phyloP scores from a whole-genome alignment of 202 grass and related monocot species.

The Hordeum pubiflorum region DNA sequence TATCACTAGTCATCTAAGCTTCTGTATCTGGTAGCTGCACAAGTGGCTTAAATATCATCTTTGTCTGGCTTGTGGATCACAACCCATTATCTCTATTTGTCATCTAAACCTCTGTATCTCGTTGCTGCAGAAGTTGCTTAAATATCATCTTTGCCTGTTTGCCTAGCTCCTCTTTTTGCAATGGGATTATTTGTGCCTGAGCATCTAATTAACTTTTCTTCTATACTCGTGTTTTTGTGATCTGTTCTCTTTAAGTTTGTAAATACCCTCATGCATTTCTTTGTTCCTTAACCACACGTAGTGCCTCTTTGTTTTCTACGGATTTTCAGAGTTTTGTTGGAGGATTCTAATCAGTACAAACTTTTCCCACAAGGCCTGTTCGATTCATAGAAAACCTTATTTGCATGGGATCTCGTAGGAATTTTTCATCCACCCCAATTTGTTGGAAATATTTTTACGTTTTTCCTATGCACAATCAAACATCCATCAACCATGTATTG shows the following conservation, averaged over 20 bases:
- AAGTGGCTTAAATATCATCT: not conserved
- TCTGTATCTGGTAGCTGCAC: not conserved
- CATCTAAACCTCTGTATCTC: not conserved
- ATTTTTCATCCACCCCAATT: not conserved
- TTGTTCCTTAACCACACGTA: not conserved
- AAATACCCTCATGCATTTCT: not conserved
- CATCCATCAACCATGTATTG: not conserved
- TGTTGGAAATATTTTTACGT: not conserved
- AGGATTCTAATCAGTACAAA: not conserved
- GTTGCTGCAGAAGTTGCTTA: not conserved
- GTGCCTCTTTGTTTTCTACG: not conserved
- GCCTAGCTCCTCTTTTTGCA: not conserved
- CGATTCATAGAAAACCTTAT: not conserved
- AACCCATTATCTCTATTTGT: not conserved
- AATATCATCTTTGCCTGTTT: not conserved
- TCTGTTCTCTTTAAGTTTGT: not conserved
- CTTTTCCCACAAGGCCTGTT: not conserved
- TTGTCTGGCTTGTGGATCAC: not conserved
- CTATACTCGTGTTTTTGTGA: not conserved
- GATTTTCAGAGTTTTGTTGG: not conserved
- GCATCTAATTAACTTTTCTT: not conserved
- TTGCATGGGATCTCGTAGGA: not conserved
- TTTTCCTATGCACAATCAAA: not conserved
- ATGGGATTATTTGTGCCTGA: not conserved
- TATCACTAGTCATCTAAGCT: not conserved